phyloP scores from a whole-genome alignment of 371 early-diverging fungal genomes.

The Mucor plumbeus region DNA sequence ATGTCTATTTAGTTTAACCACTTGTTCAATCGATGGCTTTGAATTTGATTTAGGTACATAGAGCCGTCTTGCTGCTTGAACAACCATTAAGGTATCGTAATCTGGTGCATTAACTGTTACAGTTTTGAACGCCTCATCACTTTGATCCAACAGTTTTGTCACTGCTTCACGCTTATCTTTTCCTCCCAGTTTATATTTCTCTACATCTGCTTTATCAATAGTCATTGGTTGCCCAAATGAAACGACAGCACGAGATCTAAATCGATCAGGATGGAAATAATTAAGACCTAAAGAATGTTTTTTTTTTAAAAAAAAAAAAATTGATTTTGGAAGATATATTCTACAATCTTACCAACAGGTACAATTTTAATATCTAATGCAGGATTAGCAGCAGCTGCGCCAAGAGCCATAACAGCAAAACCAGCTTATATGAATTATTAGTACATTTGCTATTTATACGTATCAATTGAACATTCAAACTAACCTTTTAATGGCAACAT shows the following conservation, averaged over 20 bases:
- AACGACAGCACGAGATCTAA: constrained; percentile 95
- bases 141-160: constrained; percentile 73
- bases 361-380: constrained; percentile 87
- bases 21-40: constrained; percentile 77
- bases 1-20: constrained; percentile 84
- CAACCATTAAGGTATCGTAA: constrained; percentile 90
- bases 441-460: background rate
- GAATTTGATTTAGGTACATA: constrained; percentile 75
- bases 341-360: constrained; percentile 66
- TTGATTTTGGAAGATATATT: background rate
- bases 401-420: constrained; percentile 91
- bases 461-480: background rate
- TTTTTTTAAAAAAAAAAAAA: no score
- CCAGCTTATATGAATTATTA: constrained; percentile 55
- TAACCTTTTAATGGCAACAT: constrained; percentile 92
- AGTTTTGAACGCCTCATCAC: constrained; percentile 78
- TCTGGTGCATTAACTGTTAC: constrained; percentile 95
- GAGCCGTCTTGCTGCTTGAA: constrained; percentile 91
- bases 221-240: constrained; percentile 93
- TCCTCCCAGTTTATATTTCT: constrained; percentile 83
- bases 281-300: constrained; percentile 64
- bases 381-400: constrained; percentile 85
- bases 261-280: constrained; percentile 96
- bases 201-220: constrained; percentile 76
- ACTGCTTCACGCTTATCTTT: constrained; percentile 81